These are phyloP conservation scores for Leishmania major DNA, from an alignment of 208 protist genomes.

Conservation along the genomic window DNA sequence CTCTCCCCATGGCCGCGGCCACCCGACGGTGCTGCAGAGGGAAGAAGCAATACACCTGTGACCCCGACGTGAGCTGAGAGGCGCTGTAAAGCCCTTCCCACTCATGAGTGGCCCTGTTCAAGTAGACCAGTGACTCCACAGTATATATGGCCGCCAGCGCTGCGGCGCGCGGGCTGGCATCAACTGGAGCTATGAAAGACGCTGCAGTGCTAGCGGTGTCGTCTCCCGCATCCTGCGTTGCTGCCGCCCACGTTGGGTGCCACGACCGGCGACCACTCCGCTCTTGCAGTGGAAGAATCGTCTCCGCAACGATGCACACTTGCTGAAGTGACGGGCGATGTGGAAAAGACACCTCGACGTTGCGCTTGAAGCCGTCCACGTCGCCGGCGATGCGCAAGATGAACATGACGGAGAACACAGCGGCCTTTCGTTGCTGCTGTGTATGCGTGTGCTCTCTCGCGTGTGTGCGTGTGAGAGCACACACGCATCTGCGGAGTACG, in stretches of 20 bases:
- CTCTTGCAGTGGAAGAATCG: slow-evolving; percentile 36
- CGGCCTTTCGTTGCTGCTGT: neutral
- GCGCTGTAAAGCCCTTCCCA: slow-evolving; percentile 70
- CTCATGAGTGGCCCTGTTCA: slow-evolving; percentile 37
- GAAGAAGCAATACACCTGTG: slow-evolving; percentile 63
- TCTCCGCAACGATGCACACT: slow-evolving; percentile 54
- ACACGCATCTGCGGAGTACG: neutral
- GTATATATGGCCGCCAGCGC: neutral
- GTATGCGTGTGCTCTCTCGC: neutral
- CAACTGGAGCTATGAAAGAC: neutral
- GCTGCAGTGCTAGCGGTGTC: neutral
- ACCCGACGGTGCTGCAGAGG: slow-evolving; percentile 16
- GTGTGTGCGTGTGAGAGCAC: neutral
- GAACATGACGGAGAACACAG: slow-evolving; percentile 28
- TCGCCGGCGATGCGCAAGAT: slow-evolving; percentile 36
- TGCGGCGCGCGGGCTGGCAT: neutral
- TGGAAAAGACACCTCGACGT: slow-evolving; percentile 63
- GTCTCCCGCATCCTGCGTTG: neutral
- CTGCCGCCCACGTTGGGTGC: slow-evolving; percentile 4
- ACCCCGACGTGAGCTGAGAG: slow-evolving; percentile 54
- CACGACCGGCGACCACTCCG: neutral
- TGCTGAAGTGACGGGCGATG: slow-evolving; percentile 53
- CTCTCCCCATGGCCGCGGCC: neutral
- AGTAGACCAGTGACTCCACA: slow-evolving; percentile 47
- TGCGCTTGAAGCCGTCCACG: slow-evolving; percentile 27